These are phyloP conservation scores for Bromus sterilis DNA, from an alignment of 176 grass and related monocot genomes.

Conservation along the genomic window DNA sequence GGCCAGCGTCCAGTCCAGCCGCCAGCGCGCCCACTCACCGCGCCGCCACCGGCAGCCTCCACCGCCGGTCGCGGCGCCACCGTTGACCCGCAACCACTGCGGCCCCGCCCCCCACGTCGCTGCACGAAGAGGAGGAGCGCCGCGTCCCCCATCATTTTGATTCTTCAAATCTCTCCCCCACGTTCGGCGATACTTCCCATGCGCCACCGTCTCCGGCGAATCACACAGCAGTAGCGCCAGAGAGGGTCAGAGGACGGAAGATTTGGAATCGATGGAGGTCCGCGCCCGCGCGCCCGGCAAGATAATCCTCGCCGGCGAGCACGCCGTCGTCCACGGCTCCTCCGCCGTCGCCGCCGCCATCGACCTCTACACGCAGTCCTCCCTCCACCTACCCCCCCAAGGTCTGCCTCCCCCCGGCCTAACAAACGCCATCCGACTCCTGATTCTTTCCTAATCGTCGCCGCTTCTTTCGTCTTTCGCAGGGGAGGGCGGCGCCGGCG, in stretches of 20 bases:
- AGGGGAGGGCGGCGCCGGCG: constrained; percentile 3
- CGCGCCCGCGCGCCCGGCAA: constrained; percentile 71
- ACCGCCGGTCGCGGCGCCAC: no score
- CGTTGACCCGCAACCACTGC: no score
- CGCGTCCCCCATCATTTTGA: no score
- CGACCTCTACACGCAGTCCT: constrained; percentile 54
- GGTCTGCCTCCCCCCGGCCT: background rate
- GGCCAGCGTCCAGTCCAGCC: no score
- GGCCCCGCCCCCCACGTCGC: no score
- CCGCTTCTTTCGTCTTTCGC: background rate
- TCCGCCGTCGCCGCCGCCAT: constrained; percentile 70
- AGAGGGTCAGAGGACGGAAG: background rate
- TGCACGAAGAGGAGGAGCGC: no score
- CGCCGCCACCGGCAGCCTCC: no score
- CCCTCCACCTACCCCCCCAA: constrained; percentile 15
- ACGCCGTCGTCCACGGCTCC: constrained; percentile 85
- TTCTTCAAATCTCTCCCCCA: no score
- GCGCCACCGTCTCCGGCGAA: background rate
- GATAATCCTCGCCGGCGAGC: constrained; percentile 87
- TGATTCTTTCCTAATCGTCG: background rate
- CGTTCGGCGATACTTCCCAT: background rate
- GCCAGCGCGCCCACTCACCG: no score
- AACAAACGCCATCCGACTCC: background rate
- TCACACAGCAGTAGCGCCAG: background rate
- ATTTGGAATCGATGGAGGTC: constrained; percentile 14